These are phyloP conservation scores for Lactifluus subvellereus DNA, from an alignment of 768 basidiomycete species.

Conservation along the genomic window DNA sequence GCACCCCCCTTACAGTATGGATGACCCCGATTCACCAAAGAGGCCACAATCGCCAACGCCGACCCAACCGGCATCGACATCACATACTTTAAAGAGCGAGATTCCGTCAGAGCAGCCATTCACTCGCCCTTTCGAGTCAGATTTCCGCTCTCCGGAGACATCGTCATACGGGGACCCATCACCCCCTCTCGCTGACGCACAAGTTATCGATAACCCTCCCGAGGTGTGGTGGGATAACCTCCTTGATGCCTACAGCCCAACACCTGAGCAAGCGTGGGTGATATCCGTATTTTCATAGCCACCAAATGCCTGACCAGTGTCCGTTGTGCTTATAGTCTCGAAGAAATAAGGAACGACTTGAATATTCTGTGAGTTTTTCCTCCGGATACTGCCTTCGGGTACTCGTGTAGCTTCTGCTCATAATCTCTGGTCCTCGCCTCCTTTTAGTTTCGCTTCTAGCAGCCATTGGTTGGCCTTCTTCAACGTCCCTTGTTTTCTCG, in stretches of 20 bases:
- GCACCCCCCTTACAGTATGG: background rate
- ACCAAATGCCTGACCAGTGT: background rate
- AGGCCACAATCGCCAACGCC: slow-evolving; percentile 14
- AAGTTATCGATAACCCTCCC: slow-evolving; percentile 32
- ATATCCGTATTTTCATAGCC: background rate
- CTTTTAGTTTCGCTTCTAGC: slow-evolving; percentile 55
- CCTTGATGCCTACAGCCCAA: slow-evolving; percentile 38
- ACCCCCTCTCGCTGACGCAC: slow-evolving; percentile 24
- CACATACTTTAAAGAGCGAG: slow-evolving; percentile 21
- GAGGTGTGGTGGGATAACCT: slow-evolving; percentile 46
- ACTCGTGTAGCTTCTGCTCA: background rate
- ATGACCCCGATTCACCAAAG: slow-evolving; percentile 10
- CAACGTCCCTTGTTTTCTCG: slow-evolving; percentile 49
- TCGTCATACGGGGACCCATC: slow-evolving; percentile 14
- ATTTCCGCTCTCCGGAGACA: slow-evolving; percentile 18
- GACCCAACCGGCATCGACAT: slow-evolving; percentile 12
- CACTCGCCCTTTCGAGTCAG: slow-evolving; percentile 25
- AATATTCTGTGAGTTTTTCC: slow-evolving; percentile 43
- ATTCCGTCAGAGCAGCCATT: slow-evolving; percentile 28
- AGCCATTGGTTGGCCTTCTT: slow-evolving; percentile 67
- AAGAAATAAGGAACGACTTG: slow-evolving; percentile 47
- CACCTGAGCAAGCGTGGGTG: slow-evolving; percentile 41
- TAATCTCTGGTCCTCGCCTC: background rate
- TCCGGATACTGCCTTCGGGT: background rate
- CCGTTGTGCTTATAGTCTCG: slow-evolving; percentile 34